A percentile compares a stretch with the other conserved stretches of the same genome.
Conservation (phyloP, 371 early-diverging fungal genomes). For the Polyrhizophydium stewartii region DNA sequence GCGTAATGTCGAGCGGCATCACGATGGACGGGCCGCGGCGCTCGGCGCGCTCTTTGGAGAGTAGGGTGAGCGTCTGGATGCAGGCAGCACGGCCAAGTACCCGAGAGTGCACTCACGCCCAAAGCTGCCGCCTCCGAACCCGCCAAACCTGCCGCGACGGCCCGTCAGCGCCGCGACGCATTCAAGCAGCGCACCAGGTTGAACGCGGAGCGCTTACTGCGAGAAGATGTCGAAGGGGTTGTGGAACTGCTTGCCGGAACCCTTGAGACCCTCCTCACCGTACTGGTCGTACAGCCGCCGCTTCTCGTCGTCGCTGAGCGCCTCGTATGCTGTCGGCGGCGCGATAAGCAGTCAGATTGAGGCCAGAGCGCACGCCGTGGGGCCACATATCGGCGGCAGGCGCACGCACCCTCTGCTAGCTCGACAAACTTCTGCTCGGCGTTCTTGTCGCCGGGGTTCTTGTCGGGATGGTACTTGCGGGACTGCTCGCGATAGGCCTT, state of each 20-base stretch:
- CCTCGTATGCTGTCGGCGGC: conserved; percentile 73
- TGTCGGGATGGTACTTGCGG: conserved; percentile 88
- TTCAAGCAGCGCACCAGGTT: too few relatives aligned
- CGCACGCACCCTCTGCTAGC: conserved; percentile 70
- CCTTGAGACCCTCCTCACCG: conserved; percentile 91
- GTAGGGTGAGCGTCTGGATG: too few relatives aligned
- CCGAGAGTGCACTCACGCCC: conserved; percentile 3
- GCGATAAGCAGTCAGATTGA: background rate
- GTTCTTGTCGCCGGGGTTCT: conserved; percentile 77
- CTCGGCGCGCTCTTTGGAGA: conserved; percentile 41
- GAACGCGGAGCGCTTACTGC: conserved; percentile 57
- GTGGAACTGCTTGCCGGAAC: conserved; percentile 64
- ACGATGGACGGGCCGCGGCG: conserved; percentile 72
- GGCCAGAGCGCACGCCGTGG: background rate
- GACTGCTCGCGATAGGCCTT: conserved; percentile 56
- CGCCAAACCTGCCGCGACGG: conserved; percentile 4
- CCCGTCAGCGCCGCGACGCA: too few relatives aligned
- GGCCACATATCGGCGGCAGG: background rate
- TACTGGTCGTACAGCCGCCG: conserved; percentile 86
- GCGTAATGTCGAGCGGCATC: conserved; percentile 72
- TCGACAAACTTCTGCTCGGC: conserved; percentile 91
- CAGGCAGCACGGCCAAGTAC: too few relatives aligned
- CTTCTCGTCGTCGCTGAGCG: conserved; percentile 87
- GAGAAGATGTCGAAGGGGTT: conserved; percentile 93
- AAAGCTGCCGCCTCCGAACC: conserved; percentile 22